Percentiles rank a stretch among this genome's conserved stretches.
phyloP scores from a whole-genome alignment of 2,329 filamentous ascomycete genomes.

The Phaeosphaeria sp. region DNA sequence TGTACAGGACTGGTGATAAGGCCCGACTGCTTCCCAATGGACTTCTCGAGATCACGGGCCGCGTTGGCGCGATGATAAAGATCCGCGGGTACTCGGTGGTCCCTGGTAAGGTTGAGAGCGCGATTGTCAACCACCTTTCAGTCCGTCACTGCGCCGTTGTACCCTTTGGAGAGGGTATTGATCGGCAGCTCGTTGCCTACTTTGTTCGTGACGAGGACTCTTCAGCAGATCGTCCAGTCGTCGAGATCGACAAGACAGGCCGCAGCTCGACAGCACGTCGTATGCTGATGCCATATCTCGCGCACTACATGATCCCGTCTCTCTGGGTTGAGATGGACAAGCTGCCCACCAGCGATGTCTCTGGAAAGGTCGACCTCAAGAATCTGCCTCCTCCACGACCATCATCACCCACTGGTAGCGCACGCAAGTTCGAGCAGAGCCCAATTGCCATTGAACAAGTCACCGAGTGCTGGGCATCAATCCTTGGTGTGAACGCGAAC shows the following conservation, averaged over 20 bases:
- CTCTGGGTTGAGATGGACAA: slow-evolving; percentile 76
- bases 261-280: slow-evolving; percentile 74
- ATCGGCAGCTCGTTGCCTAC: slow-evolving; percentile 78
- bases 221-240: slow-evolving; percentile 62
- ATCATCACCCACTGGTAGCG: slow-evolving; percentile 56
- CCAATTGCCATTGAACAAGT: slow-evolving; percentile 72
- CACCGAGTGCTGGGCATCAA: slow-evolving; percentile 74
- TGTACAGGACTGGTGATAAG: slow-evolving; percentile 78
- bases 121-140: slow-evolving; percentile 72
- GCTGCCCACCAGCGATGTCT: slow-evolving; percentile 78
- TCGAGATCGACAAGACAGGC: slow-evolving; percentile 73
- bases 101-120: slow-evolving; percentile 76
- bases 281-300: slow-evolving; percentile 69
- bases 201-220: slow-evolving; percentile 72
- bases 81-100: slow-evolving; percentile 80
- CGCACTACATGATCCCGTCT: slow-evolving; percentile 83
- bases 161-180: slow-evolving; percentile 77
- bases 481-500: slow-evolving; percentile 68
- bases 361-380: slow-evolving; percentile 79
- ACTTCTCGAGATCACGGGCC: slow-evolving; percentile 75
- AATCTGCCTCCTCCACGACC: slow-evolving; percentile 67
- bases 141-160: slow-evolving; percentile 75
- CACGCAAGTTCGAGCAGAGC: slow-evolving; percentile 63
- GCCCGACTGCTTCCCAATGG: slow-evolving; percentile 72
- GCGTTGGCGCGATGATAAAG: slow-evolving; percentile 82